Conservation (phyloP, 495 filamentous ascomycete species). For the Trichoderma parareesei region DNA sequence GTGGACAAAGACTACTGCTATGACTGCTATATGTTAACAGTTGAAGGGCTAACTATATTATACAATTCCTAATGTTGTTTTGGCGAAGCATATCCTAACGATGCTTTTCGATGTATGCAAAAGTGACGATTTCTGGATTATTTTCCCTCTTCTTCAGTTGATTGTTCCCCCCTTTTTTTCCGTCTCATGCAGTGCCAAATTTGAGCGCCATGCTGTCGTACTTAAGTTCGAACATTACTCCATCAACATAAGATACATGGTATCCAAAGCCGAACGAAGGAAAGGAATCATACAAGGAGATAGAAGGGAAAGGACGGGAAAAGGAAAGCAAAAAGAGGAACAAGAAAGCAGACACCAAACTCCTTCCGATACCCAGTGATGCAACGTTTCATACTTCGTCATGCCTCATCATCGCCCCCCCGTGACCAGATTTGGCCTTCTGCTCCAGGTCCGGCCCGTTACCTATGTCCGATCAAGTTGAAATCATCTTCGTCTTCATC, state of each 20-base stretch:
- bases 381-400: neutral
- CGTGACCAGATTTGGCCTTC: too few relatives aligned
- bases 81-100: neutral
- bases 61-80: too few relatives aligned
- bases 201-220: neutral
- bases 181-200: neutral
- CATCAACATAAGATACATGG: neutral
- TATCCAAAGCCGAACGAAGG: too few relatives aligned
- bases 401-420: neutral
- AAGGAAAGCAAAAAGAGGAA: neutral
- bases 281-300: neutral
- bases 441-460: constrained; percentile 12
- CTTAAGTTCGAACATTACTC: neutral
- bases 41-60: neutral
- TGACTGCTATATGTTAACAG: neutral
- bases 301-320: neutral
- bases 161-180: neutral
- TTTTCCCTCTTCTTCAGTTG: neutral
- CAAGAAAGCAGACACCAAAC: constrained; percentile 16
- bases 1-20: neutral
- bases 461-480: constrained; percentile 65
- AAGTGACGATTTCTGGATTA: neutral
- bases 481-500: constrained; percentile 47
- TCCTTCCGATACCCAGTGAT: neutral
- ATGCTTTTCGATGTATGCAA: neutral